phyloP scores from a whole-genome alignment of 2,329 filamentous ascomycete species.

The Karstenula rhodostoma region DNA sequence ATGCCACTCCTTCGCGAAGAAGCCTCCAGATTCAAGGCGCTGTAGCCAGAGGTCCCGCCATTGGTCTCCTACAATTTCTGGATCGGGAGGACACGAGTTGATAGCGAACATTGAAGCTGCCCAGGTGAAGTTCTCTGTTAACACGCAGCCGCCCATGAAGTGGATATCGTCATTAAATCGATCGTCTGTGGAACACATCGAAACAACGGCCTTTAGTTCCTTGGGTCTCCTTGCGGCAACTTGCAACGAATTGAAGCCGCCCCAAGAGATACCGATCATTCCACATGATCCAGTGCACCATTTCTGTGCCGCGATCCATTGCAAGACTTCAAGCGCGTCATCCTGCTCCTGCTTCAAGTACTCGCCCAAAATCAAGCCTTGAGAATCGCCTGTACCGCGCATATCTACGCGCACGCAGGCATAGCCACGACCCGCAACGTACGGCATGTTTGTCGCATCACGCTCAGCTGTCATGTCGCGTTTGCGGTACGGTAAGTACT shows the following conservation, averaged over 20 bases:
- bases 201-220: conserved; percentile 9
- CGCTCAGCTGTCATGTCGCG: conserved; percentile 12
- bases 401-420: conserved; percentile 12
- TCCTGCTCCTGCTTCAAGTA: conserved; percentile 13
- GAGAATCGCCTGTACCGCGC: conserved; percentile 14
- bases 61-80: conserved; percentile 9
- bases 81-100: conserved; percentile 11
- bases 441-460: conserved; percentile 12
- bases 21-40: conserved; percentile 10
- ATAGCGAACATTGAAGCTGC: conserved; percentile 13
- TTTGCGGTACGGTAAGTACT: conserved; percentile 11
- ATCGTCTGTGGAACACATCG: conserved; percentile 9
- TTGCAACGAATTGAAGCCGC: conserved; percentile 13
- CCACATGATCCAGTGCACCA: conserved; percentile 12
- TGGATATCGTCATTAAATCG: conserved; percentile 11
- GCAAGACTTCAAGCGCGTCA: conserved; percentile 6
- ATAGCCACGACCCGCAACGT: conserved; percentile 10
- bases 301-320: conserved; percentile 11
- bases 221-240: conserved; percentile 9
- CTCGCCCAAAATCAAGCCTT: conserved; percentile 10
- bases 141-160: conserved; percentile 7
- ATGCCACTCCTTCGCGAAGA: conserved; percentile 13
- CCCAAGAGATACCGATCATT: conserved; percentile 14
- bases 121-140: conserved; percentile 13
- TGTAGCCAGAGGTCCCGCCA: conserved; percentile 13